Conservation (phyloP, 2,329 filamentous ascomycete genomes). For the Xylariaceae sp. region DNA sequence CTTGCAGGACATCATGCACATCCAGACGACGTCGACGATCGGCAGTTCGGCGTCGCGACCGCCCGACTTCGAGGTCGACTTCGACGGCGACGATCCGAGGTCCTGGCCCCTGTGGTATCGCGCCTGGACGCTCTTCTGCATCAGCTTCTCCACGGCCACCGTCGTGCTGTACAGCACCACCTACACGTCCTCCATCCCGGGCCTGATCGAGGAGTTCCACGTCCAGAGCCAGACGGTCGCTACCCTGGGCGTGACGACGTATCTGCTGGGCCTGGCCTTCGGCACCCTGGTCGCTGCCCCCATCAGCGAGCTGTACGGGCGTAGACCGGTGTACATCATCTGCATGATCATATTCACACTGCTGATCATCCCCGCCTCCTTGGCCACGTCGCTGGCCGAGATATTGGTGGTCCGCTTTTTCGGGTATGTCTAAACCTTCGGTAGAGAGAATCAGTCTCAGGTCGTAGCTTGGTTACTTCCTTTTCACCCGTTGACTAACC, state of each 20-base stretch:
- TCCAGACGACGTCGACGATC: conserved; percentile 38
- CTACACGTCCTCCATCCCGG: conserved; percentile 67
- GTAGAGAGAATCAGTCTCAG: no score
- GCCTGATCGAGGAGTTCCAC: conserved; percentile 63
- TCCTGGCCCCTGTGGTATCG: conserved; percentile 58
- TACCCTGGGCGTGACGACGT: conserved; percentile 72
- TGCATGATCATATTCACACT: conserved; percentile 60
- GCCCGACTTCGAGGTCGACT: conserved; percentile 68
- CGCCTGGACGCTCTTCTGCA: conserved; percentile 38
- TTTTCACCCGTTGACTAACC: no score
- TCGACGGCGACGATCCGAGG: conserved; percentile 62
- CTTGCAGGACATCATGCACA: conserved; percentile 39
- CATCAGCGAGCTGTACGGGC: conserved; percentile 64
- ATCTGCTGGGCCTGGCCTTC: conserved; percentile 66
- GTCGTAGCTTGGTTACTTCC: no score
- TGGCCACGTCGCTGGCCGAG: conserved; percentile 61
- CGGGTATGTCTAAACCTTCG: conserved; percentile 53
- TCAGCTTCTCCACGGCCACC: conserved; percentile 43
- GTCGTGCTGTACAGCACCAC: conserved; percentile 71
- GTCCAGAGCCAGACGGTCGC: conserved; percentile 53
- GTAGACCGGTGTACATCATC: conserved; percentile 62
- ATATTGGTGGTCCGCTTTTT: conserved; percentile 72
- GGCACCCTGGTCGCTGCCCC: conserved; percentile 72
- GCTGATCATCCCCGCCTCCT: conserved; percentile 64
- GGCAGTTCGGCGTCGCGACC: conserved; percentile 39